Percentiles rank a stretch among this genome's conserved stretches.
Conservation (phyloP, 306 rosid genomes). For the Carpinus fangiana region DNA sequence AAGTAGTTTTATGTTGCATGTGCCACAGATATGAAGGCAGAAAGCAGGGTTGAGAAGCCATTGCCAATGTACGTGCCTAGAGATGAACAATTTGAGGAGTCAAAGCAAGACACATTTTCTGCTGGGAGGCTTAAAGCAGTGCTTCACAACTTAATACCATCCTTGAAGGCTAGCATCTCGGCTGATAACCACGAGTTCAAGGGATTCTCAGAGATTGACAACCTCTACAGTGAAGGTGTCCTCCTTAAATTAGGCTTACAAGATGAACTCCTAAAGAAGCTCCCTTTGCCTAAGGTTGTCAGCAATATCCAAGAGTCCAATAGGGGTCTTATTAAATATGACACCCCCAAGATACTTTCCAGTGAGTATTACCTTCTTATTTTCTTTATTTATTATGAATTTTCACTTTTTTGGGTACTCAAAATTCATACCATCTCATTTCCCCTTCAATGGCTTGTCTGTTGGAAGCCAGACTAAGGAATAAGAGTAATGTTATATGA, state of each 20-base stretch:
- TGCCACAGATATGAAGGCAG: slow-evolving; percentile 54
- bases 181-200: slow-evolving; percentile 66
- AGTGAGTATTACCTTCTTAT: slow-evolving; percentile 54
- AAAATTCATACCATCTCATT: background rate
- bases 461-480: background rate
- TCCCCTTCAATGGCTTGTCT: background rate
- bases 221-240: slow-evolving; percentile 76
- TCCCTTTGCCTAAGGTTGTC: slow-evolving; percentile 58
- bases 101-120: slow-evolving; percentile 62
- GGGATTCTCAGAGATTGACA: slow-evolving; percentile 78
- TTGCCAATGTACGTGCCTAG: slow-evolving; percentile 88
- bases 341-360: slow-evolving; percentile 73
- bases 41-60: slow-evolving; percentile 91
- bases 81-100: slow-evolving; percentile 91
- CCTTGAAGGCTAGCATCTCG: slow-evolving; percentile 64
- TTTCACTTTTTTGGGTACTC: background rate
- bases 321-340: slow-evolving; percentile 70
- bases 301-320: slow-evolving; percentile 59
- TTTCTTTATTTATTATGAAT: background rate
- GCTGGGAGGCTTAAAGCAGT: slow-evolving; percentile 80
- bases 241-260: slow-evolving; percentile 62
- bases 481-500: background rate
- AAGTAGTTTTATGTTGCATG: background rate
- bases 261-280: slow-evolving; percentile 67
- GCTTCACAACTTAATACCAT: slow-evolving; percentile 73